phyloP scores from a whole-genome alignment of 179 eudicot species.

The Sideroxylon spinosum region DNA sequence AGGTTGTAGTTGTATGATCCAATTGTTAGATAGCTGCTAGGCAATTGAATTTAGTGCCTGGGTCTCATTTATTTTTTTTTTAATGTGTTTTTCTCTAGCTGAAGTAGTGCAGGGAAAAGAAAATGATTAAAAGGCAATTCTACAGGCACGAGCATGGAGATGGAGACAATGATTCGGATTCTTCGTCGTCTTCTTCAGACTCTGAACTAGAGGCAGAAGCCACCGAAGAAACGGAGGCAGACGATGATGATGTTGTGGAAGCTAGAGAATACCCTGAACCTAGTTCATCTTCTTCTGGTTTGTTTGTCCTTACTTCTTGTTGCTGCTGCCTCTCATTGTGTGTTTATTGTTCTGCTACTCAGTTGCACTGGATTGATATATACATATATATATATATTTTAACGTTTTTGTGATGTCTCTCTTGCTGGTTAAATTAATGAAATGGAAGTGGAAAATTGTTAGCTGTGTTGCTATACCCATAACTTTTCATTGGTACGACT shows the following conservation, averaged over 20 bases:
- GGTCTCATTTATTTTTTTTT: not conserved
- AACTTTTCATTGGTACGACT: not conserved
- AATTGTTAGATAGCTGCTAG: not conserved
- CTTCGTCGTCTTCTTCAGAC: constrained; percentile 60
- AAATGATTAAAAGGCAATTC: constrained; percentile 77
- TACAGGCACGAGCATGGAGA: constrained; percentile 59
- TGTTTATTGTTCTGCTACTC: not conserved
- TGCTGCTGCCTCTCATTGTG: not conserved
- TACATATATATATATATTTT: no score
- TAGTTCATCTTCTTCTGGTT: constrained; percentile 61
- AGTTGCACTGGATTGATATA: not conserved
- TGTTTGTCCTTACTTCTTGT: constrained; percentile 10
- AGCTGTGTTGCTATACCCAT: not conserved
- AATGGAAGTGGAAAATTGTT: not conserved
- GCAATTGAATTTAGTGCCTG: not conserved
- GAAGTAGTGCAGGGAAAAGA: not conserved
- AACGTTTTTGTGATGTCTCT: not conserved
- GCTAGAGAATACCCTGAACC: constrained; percentile 26
- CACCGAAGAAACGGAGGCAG: constrained; percentile 24
- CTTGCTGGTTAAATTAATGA: not conserved
- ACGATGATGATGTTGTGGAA: constrained; percentile 19
- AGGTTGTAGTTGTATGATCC: no score
- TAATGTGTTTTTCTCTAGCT: not conserved
- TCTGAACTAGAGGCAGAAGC: constrained; percentile 54
- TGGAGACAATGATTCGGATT: constrained; percentile 44